Base-by-base conservation (phyloP, 1,139 yeast species). In the Suhomyces choctaworum region DNA sequence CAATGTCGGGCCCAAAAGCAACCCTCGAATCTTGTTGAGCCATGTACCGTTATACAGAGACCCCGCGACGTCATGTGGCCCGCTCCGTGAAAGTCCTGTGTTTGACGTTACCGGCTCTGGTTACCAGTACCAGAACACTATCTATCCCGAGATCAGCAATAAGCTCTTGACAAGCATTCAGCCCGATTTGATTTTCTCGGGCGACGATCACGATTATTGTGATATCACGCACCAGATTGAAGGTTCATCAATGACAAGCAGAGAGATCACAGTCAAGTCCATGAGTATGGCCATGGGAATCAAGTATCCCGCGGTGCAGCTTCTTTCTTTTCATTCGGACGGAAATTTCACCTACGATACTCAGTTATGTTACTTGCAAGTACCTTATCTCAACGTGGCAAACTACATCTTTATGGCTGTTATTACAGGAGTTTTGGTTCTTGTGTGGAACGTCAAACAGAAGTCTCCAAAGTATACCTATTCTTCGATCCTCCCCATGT, bases 231-330 rank as follows among this genome's bases (percentile, higher is more conserved):
- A 75, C 47, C 48, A 52, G 10, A 37, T 42, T 4, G 35, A 22
- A 2, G 43, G 37, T 8, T n/a, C n/a, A n/a, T n/a, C n/a, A n/a
- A 43, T 51, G 2, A 10, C 29, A 2, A 27, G 50, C 2, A 51
- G 72, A 21, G 80, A 75, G 46, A 59, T 76, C 38, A 75, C 79
- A 19, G 78, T 76, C 22, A 76, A 76, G 47, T 73, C 80, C 16
- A 69, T 76, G 7, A 71, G 78, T 29, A 73, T 77, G 79, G 81
- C 82, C 16, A 76, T 76, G 81, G 81, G 82, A 1, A 73, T 74
- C 22, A 51, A 56, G 34, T 57, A 58, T 28, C 82, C 82, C 0
- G 82, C 79, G 0, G 78, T 76, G 3, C 79, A 76, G 47, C 46
- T 76, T 27, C 51, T 77, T 7, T 54, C 77, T 0, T 60, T 65